phyloP scores from a whole-genome alignment of 2,329 filamentous ascomycete genomes.

The Xylariaceae sp. region DNA sequence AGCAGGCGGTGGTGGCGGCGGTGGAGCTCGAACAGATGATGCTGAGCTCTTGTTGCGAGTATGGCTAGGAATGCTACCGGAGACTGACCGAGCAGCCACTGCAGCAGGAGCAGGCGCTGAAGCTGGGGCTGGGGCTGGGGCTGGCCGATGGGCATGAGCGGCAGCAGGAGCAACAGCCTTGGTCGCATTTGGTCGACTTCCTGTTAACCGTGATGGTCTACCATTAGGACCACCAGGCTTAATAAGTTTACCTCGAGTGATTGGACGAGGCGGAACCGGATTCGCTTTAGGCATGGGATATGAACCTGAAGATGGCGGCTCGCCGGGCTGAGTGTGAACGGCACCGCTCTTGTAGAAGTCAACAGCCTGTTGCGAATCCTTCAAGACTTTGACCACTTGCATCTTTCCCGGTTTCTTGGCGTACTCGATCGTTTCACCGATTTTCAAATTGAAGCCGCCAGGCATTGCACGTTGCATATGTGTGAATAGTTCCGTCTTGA shows the following conservation, averaged over 20 bases:
- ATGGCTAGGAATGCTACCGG: slow-evolving; percentile 45
- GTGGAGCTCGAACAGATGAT: slow-evolving; percentile 52
- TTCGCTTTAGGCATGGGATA: slow-evolving; percentile 83
- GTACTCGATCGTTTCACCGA: slow-evolving; percentile 84
- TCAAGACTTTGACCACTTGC: slow-evolving; percentile 81
- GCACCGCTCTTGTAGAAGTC: slow-evolving; percentile 93
- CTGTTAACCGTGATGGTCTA: slow-evolving; percentile 67
- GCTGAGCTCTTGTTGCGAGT: slow-evolving; percentile 52
- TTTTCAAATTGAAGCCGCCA: slow-evolving; percentile 75
- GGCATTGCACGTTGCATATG: slow-evolving; percentile 79
- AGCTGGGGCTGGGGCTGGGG: slow-evolving; percentile 28
- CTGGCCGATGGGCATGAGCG: slow-evolving; percentile 31
- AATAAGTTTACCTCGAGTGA: slow-evolving; percentile 89
- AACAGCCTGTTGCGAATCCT: slow-evolving; percentile 71
- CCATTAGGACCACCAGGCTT: slow-evolving; percentile 83
- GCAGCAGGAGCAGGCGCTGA: slow-evolving; percentile 30
- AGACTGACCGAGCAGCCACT: slow-evolving; percentile 32
- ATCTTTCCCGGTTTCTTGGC: slow-evolving; percentile 97
- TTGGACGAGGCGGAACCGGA: slow-evolving; percentile 79
- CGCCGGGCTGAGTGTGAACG: slow-evolving; percentile 80
- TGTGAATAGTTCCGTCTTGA: slow-evolving; percentile 97
- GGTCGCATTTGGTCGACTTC: slow-evolving; percentile 39
- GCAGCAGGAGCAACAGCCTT: slow-evolving; percentile 29
- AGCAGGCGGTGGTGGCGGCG: slow-evolving; percentile 62
- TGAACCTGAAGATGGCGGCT: slow-evolving; percentile 77